Evolutionary conservation across 1,139 yeast genomes (phyloP).

Genomic region (Barnettozyma hawaiiensis): DNA sequence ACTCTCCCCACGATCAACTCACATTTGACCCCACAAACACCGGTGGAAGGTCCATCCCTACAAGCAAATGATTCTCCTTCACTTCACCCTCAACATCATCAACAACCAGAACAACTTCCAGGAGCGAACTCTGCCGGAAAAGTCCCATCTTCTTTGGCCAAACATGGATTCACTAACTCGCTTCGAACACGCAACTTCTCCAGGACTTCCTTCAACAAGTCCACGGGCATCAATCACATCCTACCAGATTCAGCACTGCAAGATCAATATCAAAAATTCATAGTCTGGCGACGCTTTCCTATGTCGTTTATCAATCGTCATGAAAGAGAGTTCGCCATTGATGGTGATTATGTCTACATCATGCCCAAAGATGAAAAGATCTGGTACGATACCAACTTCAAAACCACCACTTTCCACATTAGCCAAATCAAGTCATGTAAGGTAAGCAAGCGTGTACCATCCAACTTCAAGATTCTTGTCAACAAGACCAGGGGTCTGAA

Average conservation of each 20-base stretch:
- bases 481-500: conserved; percentile 61
- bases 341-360: conserved; percentile 88
- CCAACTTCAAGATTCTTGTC: conserved; percentile 79
- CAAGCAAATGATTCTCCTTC: background rate
- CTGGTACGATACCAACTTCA: conserved; percentile 64
- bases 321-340: conserved; percentile 80
- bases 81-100: background rate
- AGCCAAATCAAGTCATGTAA: conserved; percentile 73
- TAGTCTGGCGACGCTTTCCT: conserved; percentile 83
- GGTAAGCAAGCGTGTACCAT: conserved; percentile 71
- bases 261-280: conserved; percentile 48
- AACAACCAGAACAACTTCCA: conserved; percentile 2
- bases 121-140: conserved; percentile 9
- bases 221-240: conserved; percentile 3
- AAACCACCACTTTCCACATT: conserved; percentile 84
- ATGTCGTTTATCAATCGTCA: conserved; percentile 77
- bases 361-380: conserved; percentile 73
- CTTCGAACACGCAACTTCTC: conserved; percentile 15
- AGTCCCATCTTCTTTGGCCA: conserved; percentile 14
- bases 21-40: conserved; percentile 24
- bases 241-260: conserved; percentile 13
- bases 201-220: conserved; percentile 7
- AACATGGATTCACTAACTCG: conserved; percentile 17
- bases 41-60: conserved; percentile 8
- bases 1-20: conserved; percentile 25